Evolutionary conservation across 257 asterid species (phyloP).

Genomic region (Euphrasia confusa): DNA sequence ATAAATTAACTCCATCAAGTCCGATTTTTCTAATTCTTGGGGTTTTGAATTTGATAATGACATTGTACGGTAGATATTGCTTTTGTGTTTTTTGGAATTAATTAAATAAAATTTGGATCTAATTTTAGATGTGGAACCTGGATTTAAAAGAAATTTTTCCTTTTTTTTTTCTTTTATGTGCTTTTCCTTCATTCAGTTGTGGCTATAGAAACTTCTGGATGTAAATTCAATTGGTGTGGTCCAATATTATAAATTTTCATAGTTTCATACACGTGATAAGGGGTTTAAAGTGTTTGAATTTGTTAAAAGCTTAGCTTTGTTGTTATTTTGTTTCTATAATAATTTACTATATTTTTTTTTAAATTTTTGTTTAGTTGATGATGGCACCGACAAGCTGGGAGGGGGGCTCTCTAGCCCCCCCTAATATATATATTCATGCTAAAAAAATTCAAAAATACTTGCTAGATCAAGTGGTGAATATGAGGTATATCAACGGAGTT

Average conservation of each 20-base stretch:
- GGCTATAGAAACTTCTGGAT: background rate
- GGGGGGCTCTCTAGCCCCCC: too few species aligned
- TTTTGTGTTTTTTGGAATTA: background rate
- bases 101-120: conserved; percentile 1
- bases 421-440: too few species aligned
- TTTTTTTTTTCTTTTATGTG: conserved; percentile 1
- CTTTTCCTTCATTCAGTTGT: conserved; percentile 4
- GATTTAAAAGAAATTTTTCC: background rate
- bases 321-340: background rate
- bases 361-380: conserved; percentile 30
- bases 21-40: too few species aligned
- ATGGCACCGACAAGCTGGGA: conserved; percentile 81
- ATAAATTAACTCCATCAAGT: too few species aligned
- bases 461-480: too few species aligned
- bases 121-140: conserved; percentile 15
- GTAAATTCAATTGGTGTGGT: conserved; percentile 18
- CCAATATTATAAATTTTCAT: conserved; percentile 10
- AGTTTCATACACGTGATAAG: background rate
- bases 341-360: conserved; percentile 5
- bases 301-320: conserved; percentile 5
- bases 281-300: conserved; percentile 3
- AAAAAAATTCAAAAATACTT: conserved; percentile 59
- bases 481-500: conserved; percentile 44
- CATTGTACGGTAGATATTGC: background rate
- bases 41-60: background rate